Conservation (phyloP, 2,329 filamentous ascomycete genomes). For the Penicillium sp. region DNA sequence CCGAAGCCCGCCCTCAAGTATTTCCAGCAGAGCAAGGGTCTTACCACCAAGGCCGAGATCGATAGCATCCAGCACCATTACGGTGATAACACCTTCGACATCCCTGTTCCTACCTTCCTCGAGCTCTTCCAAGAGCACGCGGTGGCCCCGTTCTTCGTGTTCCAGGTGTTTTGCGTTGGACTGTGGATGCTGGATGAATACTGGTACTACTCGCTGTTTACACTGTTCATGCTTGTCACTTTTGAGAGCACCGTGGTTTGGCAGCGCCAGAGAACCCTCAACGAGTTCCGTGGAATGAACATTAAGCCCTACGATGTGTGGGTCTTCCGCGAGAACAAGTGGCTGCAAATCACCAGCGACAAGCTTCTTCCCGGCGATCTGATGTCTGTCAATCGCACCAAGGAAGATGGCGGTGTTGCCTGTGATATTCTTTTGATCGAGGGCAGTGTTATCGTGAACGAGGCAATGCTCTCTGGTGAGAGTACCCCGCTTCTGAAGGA, state of each 20-base stretch:
- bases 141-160: slow-evolving; percentile 97
- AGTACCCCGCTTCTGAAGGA: slow-evolving; percentile 96
- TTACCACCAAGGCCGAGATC: slow-evolving; percentile 69
- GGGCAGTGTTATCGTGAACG: slow-evolving; percentile 94
- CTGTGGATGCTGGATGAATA: slow-evolving; percentile 99
- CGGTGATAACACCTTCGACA: slow-evolving; percentile 93
- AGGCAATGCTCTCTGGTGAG: slow-evolving; percentile 98
- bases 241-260: slow-evolving; percentile 99
- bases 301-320: slow-evolving; percentile 97
- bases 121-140: slow-evolving; percentile 98
- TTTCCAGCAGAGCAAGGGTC: slow-evolving; percentile 76
- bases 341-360: slow-evolving; percentile 84
- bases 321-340: slow-evolving; percentile 81
- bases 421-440: slow-evolving; percentile 96
- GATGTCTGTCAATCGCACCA: slow-evolving; percentile 85
- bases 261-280: slow-evolving; percentile 94
- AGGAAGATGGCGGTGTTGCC: slow-evolving; percentile 93
- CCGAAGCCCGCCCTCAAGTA: slow-evolving; percentile 71
- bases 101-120: slow-evolving; percentile 89
- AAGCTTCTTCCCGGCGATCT: slow-evolving; percentile 88
- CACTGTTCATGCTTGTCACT: slow-evolving; percentile 93
- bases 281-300: slow-evolving; percentile 97
- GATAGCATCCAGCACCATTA: slow-evolving; percentile 83
- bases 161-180: slow-evolving; percentile 97
- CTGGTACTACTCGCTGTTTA: slow-evolving; percentile 99